A percentile compares a stretch with the other conserved stretches of the same genome.
These are phyloP conservation scores for Mollisiaceae sp. DNA, from an alignment of 2,329 filamentous ascomycete genomes.

Conservation along the genomic window DNA sequence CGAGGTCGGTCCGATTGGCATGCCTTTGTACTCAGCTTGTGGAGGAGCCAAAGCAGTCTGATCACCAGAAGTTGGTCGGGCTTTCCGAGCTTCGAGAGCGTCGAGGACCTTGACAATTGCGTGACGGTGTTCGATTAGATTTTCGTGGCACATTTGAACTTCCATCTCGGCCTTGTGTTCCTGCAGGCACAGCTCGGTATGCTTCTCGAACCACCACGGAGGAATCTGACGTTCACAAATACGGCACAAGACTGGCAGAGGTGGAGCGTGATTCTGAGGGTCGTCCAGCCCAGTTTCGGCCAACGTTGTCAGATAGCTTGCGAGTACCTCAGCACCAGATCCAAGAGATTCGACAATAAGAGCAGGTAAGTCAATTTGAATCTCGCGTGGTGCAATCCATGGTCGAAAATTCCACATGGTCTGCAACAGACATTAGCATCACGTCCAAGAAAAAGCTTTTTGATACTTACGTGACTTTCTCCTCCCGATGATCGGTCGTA, in stretches of 20 bases:
- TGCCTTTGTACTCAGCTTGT: conserved; percentile 83
- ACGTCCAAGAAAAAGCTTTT: background rate
- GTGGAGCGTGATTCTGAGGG: conserved; percentile 77
- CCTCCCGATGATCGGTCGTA: conserved; percentile 87
- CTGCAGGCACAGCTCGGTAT: conserved; percentile 93
- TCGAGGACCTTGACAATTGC: conserved; percentile 95
- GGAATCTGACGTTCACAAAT: conserved; percentile 98
- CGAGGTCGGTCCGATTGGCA: conserved; percentile 78
- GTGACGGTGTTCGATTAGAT: conserved; percentile 88
- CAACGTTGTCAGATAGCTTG: conserved; percentile 87
- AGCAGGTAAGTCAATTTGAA: conserved; percentile 91
- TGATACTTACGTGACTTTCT: conserved; percentile 82
- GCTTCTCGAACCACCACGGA: conserved; percentile 99
- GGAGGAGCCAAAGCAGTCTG: conserved; percentile 50
- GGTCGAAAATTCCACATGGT: conserved; percentile 99
- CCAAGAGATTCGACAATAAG: conserved; percentile 92
- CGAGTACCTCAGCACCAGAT: conserved; percentile 91
- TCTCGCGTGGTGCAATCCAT: conserved; percentile 84
- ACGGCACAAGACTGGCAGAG: conserved; percentile 85
- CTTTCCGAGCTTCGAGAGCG: conserved; percentile 80
- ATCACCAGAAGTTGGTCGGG: conserved; percentile 64
- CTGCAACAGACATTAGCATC: conserved; percentile 53
- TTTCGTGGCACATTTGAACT: conserved; percentile 94
- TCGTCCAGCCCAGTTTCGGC: conserved; percentile 83
- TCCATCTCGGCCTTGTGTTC: conserved; percentile 98